These are phyloP conservation scores for Potentilla sterilis DNA, from an alignment of 306 rosid species.

Conservation along the genomic window DNA sequence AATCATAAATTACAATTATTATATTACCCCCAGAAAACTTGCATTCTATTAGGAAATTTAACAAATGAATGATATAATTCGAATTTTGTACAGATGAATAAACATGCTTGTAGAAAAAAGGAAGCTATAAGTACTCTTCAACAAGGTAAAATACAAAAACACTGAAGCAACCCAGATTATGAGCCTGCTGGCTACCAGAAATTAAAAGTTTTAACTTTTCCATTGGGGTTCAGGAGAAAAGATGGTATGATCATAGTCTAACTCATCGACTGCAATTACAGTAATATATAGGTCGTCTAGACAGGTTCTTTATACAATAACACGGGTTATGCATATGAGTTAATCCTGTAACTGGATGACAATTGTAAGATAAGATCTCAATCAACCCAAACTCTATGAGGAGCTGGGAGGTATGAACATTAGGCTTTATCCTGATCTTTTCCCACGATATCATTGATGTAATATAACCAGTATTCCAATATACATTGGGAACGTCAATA, in stretches of 20 bases:
- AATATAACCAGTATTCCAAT: not conserved
- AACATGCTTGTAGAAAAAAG: not conserved
- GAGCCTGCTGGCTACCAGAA: not conserved
- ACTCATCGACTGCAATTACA: conserved; percentile 1
- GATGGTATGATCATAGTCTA: not conserved
- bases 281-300: not conserved
- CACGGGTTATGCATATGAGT: not conserved
- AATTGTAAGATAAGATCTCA: not conserved
- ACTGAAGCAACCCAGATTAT: not conserved
- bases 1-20: not conserved
- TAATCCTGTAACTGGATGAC: not conserved
- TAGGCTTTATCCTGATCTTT: not conserved
- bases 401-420: not conserved
- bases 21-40: not conserved
- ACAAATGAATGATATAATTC: not conserved
- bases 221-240: not conserved
- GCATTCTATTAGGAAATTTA: not conserved
- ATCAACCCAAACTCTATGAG: not conserved
- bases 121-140: not conserved
- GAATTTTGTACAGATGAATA: not conserved
- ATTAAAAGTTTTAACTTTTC: not conserved
- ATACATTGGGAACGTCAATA: not conserved
- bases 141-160: not conserved
- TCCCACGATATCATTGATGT: not conserved
- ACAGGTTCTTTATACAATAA: not conserved